phyloP scores from a whole-genome alignment of 441 rosid genomes.

The Euphorbia schlechtendalii region DNA sequence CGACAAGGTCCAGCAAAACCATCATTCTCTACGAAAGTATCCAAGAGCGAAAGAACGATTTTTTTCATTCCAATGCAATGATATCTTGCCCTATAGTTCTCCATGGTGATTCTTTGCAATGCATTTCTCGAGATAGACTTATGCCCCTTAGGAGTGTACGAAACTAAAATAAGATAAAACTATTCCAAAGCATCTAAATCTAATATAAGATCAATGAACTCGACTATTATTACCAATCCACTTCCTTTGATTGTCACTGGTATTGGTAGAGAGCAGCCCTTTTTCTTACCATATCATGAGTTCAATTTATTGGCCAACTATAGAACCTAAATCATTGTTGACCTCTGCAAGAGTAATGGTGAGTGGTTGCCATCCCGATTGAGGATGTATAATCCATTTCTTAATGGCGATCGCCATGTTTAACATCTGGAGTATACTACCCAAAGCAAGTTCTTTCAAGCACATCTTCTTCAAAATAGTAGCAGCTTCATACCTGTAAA shows the following conservation, averaged over 20 bases:
- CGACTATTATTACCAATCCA: neutral
- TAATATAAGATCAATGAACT: neutral
- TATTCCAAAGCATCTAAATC: slow-evolving; percentile 3
- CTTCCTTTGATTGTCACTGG: too few relatives aligned
- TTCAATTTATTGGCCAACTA: neutral
- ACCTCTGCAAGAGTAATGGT: slow-evolving; percentile 22
- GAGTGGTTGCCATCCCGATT: slow-evolving; percentile 41
- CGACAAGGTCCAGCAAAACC: slow-evolving; percentile 8
- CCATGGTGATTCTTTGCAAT: neutral
- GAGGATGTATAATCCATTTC: slow-evolving; percentile 35
- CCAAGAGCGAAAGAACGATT: too few relatives aligned
- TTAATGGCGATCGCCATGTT: slow-evolving; percentile 25
- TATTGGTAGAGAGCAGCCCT: too few relatives aligned
- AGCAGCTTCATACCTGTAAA: slow-evolving; percentile 40
- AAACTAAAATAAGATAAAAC: slow-evolving; percentile 12
- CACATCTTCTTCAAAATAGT: slow-evolving; percentile 32
- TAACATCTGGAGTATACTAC: slow-evolving; percentile 34
- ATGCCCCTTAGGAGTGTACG: neutral
- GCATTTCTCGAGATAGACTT: neutral
- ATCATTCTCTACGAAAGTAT: neutral
- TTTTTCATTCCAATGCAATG: too few relatives aligned
- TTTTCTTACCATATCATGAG: neutral
- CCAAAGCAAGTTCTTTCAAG: slow-evolving; percentile 34
- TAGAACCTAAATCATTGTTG: slow-evolving; percentile 8
- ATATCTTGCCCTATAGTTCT: neutral